Percentiles rank a stretch among this genome's conserved stretches.
Conservation (phyloP, 1,284 basidiomycete genomes). For the Apiotrichum sp. region DNA sequence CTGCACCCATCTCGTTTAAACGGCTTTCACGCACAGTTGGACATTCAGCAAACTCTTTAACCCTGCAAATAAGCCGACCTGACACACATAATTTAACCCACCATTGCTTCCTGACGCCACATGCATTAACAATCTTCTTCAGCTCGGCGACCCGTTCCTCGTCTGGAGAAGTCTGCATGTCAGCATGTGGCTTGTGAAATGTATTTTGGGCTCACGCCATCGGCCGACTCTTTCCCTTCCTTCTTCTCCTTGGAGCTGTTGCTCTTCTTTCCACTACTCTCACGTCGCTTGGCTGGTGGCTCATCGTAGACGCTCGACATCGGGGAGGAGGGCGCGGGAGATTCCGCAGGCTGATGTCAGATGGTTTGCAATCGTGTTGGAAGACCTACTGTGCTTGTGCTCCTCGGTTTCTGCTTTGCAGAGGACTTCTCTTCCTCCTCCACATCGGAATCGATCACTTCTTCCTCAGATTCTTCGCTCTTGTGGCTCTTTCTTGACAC, state of each 20-base stretch:
- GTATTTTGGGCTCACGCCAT: constrained; percentile 23
- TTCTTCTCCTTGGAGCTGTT: constrained; percentile 4
- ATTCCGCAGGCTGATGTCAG: background rate
- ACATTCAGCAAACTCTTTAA: constrained; percentile 62
- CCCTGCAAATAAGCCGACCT: constrained; percentile 23
- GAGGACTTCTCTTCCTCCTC: background rate
- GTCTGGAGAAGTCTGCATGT: constrained; percentile 28
- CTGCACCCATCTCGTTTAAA: background rate
- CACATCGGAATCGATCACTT: background rate
- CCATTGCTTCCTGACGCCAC: constrained; percentile 77
- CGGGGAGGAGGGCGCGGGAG: constrained; percentile 1
- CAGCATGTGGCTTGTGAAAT: background rate
- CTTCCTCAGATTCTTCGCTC: background rate
- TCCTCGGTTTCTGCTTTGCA: too few species aligned
- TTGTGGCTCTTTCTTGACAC: background rate
- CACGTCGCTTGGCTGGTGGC: constrained; percentile 3
- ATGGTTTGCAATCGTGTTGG: too few species aligned
- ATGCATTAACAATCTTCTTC: constrained; percentile 59
- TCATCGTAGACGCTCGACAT: constrained; percentile 20
- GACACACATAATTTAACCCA: constrained; percentile 31
- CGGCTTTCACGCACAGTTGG: constrained; percentile 43
- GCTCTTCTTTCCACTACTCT: background rate
- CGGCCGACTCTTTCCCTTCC: constrained; percentile 28
- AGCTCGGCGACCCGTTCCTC: constrained; percentile 38
- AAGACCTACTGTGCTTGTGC: too few species aligned